A percentile compares a stretch with the other conserved stretches of the same genome.
Conservation (phyloP, 768 basidiomycete genomes). For the Boletellus emodensis region DNA sequence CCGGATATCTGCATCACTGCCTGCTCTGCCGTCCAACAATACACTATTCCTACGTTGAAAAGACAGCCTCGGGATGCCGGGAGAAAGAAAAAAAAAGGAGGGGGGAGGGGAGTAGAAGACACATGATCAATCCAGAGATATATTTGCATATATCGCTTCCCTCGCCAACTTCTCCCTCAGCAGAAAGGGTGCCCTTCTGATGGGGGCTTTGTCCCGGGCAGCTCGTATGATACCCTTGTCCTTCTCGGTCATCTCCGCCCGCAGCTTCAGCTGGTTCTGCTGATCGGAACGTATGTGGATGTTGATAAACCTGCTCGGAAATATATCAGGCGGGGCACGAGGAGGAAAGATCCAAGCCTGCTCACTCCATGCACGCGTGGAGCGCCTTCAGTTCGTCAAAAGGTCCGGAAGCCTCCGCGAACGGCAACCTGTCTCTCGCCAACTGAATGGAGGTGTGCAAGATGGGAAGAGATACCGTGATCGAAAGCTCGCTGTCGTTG, state of each 20-base stretch:
- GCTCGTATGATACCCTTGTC: neutral
- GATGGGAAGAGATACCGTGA: neutral
- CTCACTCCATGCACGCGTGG: neutral
- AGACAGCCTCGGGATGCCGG: too few relatives aligned
- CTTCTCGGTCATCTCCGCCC: neutral
- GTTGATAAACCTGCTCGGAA: neutral
- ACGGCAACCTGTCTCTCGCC: neutral
- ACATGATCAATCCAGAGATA: neutral
- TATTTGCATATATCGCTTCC: neutral
- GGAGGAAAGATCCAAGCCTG: too few relatives aligned
- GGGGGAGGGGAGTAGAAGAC: too few relatives aligned
- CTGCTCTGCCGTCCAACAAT: too few relatives aligned
- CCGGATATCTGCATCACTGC: too few relatives aligned
- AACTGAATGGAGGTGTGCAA: neutral
- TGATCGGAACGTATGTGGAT: neutral
- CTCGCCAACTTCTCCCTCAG: neutral
- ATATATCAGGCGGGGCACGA: too few relatives aligned
- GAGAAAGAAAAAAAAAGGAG: too few relatives aligned
- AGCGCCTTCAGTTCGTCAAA: neutral
- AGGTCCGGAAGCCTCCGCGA: neutral
- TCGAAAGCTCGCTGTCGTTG: neutral
- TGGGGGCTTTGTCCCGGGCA: neutral
- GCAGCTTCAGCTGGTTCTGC: neutral
- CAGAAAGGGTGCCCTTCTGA: neutral
- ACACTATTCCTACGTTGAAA: too few relatives aligned